Evolutionary conservation across 1,139 yeast genomes (phyloP).

Genomic region (Nakaseomyces sp.): DNA sequence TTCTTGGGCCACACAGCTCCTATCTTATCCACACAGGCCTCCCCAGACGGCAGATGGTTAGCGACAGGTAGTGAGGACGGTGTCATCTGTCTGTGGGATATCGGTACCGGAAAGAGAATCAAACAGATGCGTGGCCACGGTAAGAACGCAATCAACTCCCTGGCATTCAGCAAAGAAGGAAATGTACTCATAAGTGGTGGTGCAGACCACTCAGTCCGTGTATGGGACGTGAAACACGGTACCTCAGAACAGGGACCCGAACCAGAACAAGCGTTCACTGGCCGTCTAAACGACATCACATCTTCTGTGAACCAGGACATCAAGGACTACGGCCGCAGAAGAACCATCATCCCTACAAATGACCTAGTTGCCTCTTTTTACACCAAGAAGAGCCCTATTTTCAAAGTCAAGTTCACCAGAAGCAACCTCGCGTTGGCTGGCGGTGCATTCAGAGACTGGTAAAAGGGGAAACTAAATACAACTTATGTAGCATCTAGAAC

Average conservation of each 20-base stretch:
- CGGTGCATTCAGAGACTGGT: conserved; percentile 58
- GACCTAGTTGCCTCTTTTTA: conserved; percentile 93
- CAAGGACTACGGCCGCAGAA: conserved; percentile 39
- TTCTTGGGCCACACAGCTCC: conserved; percentile 92
- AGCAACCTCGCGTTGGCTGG: conserved; percentile 88
- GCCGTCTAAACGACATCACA: conserved; percentile 33
- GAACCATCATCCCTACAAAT: conserved; percentile 68
- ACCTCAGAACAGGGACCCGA: conserved; percentile 74
- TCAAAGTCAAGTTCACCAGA: conserved; percentile 84
- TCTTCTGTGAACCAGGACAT: conserved; percentile 30
- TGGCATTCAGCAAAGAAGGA: conserved; percentile 82
- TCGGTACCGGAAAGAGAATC: conserved; percentile 79
- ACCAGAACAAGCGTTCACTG: conserved; percentile 57
- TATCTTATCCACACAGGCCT: conserved; percentile 73
- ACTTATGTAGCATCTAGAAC: too few relatives aligned
- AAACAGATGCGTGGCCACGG: conserved; percentile 91
- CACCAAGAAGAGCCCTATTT: conserved; percentile 90
- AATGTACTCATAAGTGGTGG: conserved; percentile 85
- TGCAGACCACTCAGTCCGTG: conserved; percentile 86
- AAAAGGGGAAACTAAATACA: too few relatives aligned
- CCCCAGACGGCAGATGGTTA: conserved; percentile 95
- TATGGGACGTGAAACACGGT: conserved; percentile 89
- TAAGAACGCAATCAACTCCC: conserved; percentile 71
- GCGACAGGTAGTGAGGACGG: conserved; percentile 96
- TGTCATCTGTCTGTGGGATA: conserved; percentile 85